A percentile compares a stretch with the other conserved stretches of the same genome.
Evolutionary conservation across 495 filamentous ascomycete genomes (phyloP).

Genomic region (Schizothecium vesticola): DNA sequence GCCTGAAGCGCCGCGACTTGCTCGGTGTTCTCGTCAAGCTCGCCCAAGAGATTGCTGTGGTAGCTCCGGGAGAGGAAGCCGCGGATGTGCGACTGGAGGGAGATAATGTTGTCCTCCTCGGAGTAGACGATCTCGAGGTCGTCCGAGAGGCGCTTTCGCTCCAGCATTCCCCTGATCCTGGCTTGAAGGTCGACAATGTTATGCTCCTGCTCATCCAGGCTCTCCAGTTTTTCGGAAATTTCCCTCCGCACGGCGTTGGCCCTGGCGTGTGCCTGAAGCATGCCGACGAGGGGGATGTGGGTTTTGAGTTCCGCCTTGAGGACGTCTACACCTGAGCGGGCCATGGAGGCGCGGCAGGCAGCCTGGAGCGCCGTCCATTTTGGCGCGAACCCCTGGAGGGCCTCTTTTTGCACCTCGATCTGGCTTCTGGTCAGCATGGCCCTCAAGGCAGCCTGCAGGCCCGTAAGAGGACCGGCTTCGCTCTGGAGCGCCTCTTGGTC

Average conservation of each 20-base stretch:
- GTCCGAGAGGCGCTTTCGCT: constrained; percentile 41
- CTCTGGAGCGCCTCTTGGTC: constrained; percentile 35
- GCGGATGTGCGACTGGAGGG: constrained; percentile 67
- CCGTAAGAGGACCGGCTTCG: constrained; percentile 33
- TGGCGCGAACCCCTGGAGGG: constrained; percentile 36
- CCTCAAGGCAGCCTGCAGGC: constrained; percentile 48
- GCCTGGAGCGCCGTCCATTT: constrained; percentile 48
- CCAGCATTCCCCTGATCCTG: constrained; percentile 48
- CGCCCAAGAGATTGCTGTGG: constrained; percentile 48
- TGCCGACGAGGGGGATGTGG: constrained; percentile 29
- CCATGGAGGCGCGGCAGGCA: constrained; percentile 40
- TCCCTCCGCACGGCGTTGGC: constrained; percentile 46
- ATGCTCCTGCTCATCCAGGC: constrained; percentile 36
- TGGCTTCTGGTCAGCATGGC: constrained; percentile 38
- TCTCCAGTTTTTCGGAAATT: constrained; percentile 38
- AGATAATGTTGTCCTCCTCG: constrained; percentile 52
- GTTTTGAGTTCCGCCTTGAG: constrained; percentile 36
- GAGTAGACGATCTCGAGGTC: constrained; percentile 54
- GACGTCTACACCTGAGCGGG: constrained; percentile 36
- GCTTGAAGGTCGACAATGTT: constrained; percentile 43
- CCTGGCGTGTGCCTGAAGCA: constrained; percentile 40
- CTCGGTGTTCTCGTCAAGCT: constrained; percentile 51
- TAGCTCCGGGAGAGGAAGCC: constrained; percentile 54
- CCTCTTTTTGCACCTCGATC: constrained; percentile 33
- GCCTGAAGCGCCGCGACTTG: constrained; percentile 66